Conservation (phyloP, 169 alveolate genomes). For the Cryptosporidium ubiquitum region DNA sequence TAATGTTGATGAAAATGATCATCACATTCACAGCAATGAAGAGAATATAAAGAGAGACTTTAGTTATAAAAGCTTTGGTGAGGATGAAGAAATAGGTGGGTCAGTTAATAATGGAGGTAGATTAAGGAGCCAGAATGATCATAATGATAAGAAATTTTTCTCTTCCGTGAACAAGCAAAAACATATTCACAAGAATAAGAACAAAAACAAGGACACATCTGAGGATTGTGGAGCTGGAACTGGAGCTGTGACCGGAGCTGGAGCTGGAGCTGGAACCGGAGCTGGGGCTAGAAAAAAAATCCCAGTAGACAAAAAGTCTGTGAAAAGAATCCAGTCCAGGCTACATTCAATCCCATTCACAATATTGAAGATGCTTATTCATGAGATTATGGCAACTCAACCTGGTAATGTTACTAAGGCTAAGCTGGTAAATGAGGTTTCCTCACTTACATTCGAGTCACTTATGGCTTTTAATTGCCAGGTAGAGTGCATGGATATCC, state of each 20-base stretch:
- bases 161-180: background rate
- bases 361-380: conserved; percentile 13
- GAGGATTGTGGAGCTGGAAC: background rate
- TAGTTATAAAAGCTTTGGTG: too few species aligned
- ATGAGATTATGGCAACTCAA: conserved; percentile 62
- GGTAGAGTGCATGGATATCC: conserved; percentile 57
- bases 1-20: background rate
- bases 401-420: conserved; percentile 63
- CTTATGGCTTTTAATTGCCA: conserved; percentile 52
- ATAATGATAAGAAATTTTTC: background rate
- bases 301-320: conserved; percentile 15
- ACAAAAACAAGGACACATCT: background rate
- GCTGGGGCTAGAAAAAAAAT: background rate
- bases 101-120: background rate
- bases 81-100: too few species aligned
- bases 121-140: background rate
- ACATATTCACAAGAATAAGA: background rate
- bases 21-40: background rate
- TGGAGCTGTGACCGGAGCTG: background rate
- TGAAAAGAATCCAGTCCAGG: conserved; percentile 47
- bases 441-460: conserved; percentile 42
- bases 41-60: background rate
- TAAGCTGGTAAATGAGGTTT: conserved; percentile 19
- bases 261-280: background rate
- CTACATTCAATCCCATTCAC: conserved; percentile 42